Percentiles rank a stretch among this genome's conserved stretches.
These are phyloP conservation scores for Hypoxylon lenormandii DNA, from an alignment of 495 filamentous ascomycete species.

Conservation along the genomic window DNA sequence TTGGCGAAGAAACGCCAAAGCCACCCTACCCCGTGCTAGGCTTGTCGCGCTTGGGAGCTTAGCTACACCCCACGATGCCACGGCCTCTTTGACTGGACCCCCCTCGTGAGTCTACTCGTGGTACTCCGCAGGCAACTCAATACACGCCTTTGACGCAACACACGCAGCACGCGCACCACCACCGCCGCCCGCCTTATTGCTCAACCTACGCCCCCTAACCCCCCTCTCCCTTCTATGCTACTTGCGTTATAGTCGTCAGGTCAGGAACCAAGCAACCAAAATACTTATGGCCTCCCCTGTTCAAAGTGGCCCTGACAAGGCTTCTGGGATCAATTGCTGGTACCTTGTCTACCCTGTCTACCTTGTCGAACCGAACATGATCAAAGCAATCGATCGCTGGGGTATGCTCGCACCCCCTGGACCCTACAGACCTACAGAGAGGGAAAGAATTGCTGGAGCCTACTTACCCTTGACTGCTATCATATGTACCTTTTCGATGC, in stretches of 20 bases:
- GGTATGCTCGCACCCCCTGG: constrained; percentile 35
- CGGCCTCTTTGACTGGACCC: constrained; percentile 1
- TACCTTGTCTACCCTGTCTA: too few relatives aligned
- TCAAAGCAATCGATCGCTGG: constrained; percentile 46
- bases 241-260: constrained; percentile 41
- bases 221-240: constrained; percentile 21
- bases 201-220: constrained; percentile 8
- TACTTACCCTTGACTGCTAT: constrained; percentile 16
- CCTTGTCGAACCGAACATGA: constrained; percentile 43
- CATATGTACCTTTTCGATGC: constrained; percentile 29
- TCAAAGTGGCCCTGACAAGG: constrained; percentile 29
- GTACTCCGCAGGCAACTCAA: constrained; percentile 16
- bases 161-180: constrained; percentile 23
- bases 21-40: constrained; percentile 42
- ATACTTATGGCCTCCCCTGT: constrained; percentile 30
- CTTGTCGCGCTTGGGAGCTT: constrained; percentile 39
- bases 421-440: neutral
- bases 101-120: constrained; percentile 31
- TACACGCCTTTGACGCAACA: constrained; percentile 41
- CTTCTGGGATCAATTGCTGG: constrained; percentile 44
- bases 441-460: constrained; percentile 25
- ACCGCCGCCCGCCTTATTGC: constrained; percentile 31
- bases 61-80: constrained; percentile 30
- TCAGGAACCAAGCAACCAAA: constrained; percentile 42
- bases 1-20: constrained; percentile 43